Base-by-base conservation (phyloP, 768 basidiomycete species). In the Mrakia hoshinonis region DNA sequence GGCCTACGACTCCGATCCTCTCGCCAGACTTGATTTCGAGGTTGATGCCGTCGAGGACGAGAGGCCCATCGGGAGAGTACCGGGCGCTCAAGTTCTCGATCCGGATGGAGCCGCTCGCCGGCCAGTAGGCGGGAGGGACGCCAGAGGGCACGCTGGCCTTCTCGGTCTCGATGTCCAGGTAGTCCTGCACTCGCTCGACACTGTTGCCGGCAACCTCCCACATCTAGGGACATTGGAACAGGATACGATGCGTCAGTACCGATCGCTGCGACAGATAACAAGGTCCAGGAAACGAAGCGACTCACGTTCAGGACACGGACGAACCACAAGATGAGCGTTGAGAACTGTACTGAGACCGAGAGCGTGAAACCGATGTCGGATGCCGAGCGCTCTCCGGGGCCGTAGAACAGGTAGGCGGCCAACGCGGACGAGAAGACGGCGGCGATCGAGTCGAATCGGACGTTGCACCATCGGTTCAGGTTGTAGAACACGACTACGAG, bases 91-190 rank as follows among this genome's bases (percentile, higher is more conserved):
- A 78, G 39, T 83, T 81, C 72, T 87, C 83, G 1, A 85, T 83
- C 4, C 78, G 75, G n/a, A 87, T 79, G 15, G 81, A 78, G 0
- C 86, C 86, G 36, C 83, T 84, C 0, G 86, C 81, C 4, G 86
- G 86, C 86, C 86, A 87, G 69, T 85, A 84, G 0, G 86, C 86
- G 5, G 86, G 85, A 4, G 86, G 86, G n/a, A 81, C 76, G 3
- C 83, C 83, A 7, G 79, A 73, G 34, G 78, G 73, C 0, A 80
- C 80, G 0, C 82, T 73, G 66, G 80, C 79, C 0, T 82, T 82
- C 75, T 87, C 86, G 70, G 85, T 84, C 63, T 85, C 85, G 51
- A 85, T 84, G n/a, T 80, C 77, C 47, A 86, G 76, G 75, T 86
- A 87, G 58, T 83, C 83, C 58, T 83, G 80, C 54, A 71, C 72